Evolutionary conservation across 257 asterid species (phyloP), one percentile per base, ranked within the genome.

Genomic region (Cruciata laevipes): DNA sequence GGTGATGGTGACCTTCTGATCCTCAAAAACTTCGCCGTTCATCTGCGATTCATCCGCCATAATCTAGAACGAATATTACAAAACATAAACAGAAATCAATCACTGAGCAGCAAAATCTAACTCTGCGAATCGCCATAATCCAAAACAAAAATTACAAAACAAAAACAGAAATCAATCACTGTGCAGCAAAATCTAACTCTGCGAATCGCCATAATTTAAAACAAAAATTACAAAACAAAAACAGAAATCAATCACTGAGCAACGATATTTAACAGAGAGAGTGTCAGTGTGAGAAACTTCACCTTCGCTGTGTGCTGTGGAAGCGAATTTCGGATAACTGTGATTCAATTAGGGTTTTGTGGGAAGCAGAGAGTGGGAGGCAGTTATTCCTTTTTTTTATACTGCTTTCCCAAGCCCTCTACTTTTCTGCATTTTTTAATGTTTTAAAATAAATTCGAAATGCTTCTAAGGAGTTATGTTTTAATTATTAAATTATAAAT

Each of bases 41-140:
- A 63, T 72, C 64, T 65, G 47, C 16, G 78, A 35, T 68, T 81
- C 84, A 47, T 86, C 96, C 27, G 88, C 91, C 92, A 89, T 85
- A 21, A 27, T 27, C 61, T 40, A 59, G 58, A 38, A 24, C 25
- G 25, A 42, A 60, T 40, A 10, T 3, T 6, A 58, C 38, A 18
- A 66, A 27, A 59, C 11, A 37, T 3, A 37, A 21, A 68, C 58
- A 21, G 27, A n/a, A 23, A 47, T 47, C 3, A 68, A 35, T 3
- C 9, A 13, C 42, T 14, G 55, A 17, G 16, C 2, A 1, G 1
- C 17, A 33, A 55, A 23, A 33, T 7, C 1, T 0, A 57, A n/a
- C 13, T n/a, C n/a, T n/a, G n/a, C n/a, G n/a, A n/a, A n/a, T n/a
- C n/a, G n/a, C n/a, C n/a, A n/a, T n/a, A n/a, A n/a, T n/a, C 61